These are phyloP conservation scores for Thraustochytrium striatum DNA, from an alignment of 352 stramenopile species.

Conservation along the genomic window DNA sequence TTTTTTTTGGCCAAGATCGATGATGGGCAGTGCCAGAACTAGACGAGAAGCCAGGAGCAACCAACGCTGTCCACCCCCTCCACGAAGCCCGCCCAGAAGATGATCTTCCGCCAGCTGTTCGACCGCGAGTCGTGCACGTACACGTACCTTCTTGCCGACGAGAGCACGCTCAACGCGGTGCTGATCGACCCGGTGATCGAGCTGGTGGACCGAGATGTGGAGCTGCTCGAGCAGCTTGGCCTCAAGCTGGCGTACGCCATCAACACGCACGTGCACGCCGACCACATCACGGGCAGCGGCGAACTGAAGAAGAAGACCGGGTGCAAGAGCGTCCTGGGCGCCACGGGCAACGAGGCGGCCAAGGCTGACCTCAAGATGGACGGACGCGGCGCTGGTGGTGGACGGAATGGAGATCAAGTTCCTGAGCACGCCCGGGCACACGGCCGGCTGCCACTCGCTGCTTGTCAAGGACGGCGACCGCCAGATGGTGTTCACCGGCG, in stretches of 20 bases:
- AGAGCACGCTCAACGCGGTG: slow-evolving; percentile 55
- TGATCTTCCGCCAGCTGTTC: slow-evolving; percentile 59
- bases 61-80: too few relatives aligned
- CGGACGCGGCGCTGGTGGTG: slow-evolving; percentile 56
- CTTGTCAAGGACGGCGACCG: slow-evolving; percentile 57
- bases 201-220: slow-evolving; percentile 56
- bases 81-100: too few relatives aligned
- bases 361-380: slow-evolving; percentile 55
- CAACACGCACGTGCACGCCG: slow-evolving; percentile 64
- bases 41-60: too few relatives aligned
- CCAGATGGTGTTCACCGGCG: slow-evolving; percentile 61
- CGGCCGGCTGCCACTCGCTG: slow-evolving; percentile 58
- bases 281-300: slow-evolving; percentile 60
- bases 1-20: too few relatives aligned
- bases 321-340: slow-evolving; percentile 52
- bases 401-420: slow-evolving; percentile 45
- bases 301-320: slow-evolving; percentile 54
- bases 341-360: slow-evolving; percentile 48
- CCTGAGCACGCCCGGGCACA: slow-evolving; percentile 59
- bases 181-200: slow-evolving; percentile 62
- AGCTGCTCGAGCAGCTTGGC: slow-evolving; percentile 57
- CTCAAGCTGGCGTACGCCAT: slow-evolving; percentile 57
- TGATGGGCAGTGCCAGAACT: too few relatives aligned
- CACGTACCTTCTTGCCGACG: slow-evolving; percentile 61
- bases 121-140: slow-evolving; percentile 60